Conservation (phyloP, 192 early-diverging fungal genomes). For the Coemansia sp. region DNA sequence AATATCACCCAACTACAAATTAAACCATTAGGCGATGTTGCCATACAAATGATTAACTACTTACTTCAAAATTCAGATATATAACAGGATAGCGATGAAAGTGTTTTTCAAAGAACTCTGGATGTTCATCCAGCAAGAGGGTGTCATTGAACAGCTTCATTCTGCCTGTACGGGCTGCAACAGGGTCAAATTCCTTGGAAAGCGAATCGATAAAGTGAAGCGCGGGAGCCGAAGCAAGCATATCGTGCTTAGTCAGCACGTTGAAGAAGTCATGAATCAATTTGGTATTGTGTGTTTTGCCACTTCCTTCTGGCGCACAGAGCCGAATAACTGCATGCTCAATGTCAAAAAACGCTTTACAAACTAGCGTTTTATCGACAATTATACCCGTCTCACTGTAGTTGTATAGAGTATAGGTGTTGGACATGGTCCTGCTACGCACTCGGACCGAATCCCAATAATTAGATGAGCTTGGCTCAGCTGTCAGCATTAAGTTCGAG, state of each 20-base stretch:
- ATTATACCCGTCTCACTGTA: no score
- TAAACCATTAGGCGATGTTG: no score
- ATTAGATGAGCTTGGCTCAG: no score
- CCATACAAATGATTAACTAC: background rate
- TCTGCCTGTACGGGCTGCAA: background rate
- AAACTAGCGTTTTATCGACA: no score
- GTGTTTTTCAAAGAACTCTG: background rate
- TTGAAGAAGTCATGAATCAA: background rate
- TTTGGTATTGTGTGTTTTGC: no score
- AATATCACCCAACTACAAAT: background rate
- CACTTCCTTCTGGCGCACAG: no score
- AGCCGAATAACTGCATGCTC: no score
- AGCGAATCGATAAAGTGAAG: background rate
- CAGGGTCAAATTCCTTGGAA: background rate
- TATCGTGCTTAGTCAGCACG: slow-evolving; percentile 1
- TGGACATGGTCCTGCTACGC: no score
- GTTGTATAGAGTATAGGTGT: no score
- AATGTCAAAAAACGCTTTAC: no score
- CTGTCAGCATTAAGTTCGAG: no score
- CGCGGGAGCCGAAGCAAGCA: background rate
- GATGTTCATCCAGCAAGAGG: background rate
- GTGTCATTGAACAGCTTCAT: slow-evolving; percentile 5
- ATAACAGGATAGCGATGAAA: slow-evolving; percentile 4
- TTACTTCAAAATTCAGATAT: background rate
- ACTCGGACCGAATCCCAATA: no score